phyloP scores from a whole-genome alignment of 148 eudicot genomes.

The Camellia japonica region DNA sequence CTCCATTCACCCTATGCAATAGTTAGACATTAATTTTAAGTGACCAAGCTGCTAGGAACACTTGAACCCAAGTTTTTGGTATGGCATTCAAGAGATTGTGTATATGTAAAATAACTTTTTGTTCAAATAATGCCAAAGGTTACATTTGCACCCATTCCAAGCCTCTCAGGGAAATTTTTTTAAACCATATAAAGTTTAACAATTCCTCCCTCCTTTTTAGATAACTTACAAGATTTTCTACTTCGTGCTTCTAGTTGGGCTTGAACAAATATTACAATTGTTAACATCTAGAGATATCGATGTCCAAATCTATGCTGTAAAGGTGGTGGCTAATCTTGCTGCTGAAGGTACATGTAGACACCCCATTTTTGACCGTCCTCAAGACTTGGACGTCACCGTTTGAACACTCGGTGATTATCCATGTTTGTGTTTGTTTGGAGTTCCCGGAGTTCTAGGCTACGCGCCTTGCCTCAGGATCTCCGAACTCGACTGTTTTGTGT shows the following conservation, averaged over 20 bases:
- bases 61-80: background rate
- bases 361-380: too few relatives aligned
- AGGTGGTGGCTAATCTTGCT: constrained; percentile 96
- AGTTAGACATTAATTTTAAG: background rate
- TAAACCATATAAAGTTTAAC: background rate
- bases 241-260: constrained; percentile 58
- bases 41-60: background rate
- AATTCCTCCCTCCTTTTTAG: background rate
- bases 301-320: constrained; percentile 86
- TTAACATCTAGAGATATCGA: constrained; percentile 76
- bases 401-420: too few relatives aligned
- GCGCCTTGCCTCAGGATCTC: too few relatives aligned
- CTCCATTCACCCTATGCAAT: background rate
- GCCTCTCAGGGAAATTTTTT: background rate
- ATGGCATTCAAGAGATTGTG: background rate
- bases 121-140: background rate
- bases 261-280: constrained; percentile 71
- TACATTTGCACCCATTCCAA: background rate
- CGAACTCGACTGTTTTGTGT: too few relatives aligned
- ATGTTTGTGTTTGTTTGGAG: too few relatives aligned
- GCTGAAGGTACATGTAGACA: constrained; percentile 93
- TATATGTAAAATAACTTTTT: background rate
- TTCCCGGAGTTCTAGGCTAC: too few relatives aligned
- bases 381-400: too few relatives aligned
- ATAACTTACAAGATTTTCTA: background rate